These are phyloP conservation scores for Delphinella strobiligena DNA, from an alignment of 2,329 filamentous ascomycete genomes.

Conservation along the genomic window DNA sequence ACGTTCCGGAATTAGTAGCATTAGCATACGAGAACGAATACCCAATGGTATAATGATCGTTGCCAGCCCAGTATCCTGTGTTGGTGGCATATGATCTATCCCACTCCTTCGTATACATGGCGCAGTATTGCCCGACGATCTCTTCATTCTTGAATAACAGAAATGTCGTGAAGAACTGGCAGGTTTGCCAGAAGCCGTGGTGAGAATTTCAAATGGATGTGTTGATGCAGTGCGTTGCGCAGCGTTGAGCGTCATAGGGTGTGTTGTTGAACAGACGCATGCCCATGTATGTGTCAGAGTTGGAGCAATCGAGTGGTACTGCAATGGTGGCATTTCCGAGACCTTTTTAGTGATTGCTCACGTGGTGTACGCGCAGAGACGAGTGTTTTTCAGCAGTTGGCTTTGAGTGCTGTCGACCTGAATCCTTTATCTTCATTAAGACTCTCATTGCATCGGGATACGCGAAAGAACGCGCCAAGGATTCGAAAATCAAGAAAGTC, in stretches of 20 bases:
- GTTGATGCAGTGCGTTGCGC: constrained; percentile 14
- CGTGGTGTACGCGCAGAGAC: too few species aligned
- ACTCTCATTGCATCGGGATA: too few species aligned
- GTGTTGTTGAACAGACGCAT: constrained; percentile 13
- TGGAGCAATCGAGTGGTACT: constrained; percentile 19
- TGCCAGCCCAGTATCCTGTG: constrained; percentile 13
- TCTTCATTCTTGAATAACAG: constrained; percentile 16
- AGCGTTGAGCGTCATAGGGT: constrained; percentile 18
- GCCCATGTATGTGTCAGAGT: constrained; percentile 15
- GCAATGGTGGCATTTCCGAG: constrained; percentile 19
- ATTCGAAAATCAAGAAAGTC: too few species aligned
- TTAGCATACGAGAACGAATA: constrained; percentile 14
- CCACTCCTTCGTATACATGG: constrained; percentile 16
- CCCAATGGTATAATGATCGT: constrained; percentile 13
- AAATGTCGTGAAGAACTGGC: constrained; percentile 24
- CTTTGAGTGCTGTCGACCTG: too few species aligned
- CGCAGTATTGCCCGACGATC: constrained; percentile 17
- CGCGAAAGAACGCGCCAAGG: too few species aligned
- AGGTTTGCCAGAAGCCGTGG: constrained; percentile 13
- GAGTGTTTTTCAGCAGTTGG: too few species aligned
- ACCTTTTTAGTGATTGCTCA: too few species aligned
- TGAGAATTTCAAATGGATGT: constrained; percentile 5
- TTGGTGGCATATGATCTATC: constrained; percentile 15
- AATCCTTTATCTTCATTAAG: too few species aligned
- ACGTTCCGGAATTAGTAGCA: constrained; percentile 9